Base-by-base conservation (phyloP, 2,329 filamentous ascomycete species). In the Penicillium sp. region DNA sequence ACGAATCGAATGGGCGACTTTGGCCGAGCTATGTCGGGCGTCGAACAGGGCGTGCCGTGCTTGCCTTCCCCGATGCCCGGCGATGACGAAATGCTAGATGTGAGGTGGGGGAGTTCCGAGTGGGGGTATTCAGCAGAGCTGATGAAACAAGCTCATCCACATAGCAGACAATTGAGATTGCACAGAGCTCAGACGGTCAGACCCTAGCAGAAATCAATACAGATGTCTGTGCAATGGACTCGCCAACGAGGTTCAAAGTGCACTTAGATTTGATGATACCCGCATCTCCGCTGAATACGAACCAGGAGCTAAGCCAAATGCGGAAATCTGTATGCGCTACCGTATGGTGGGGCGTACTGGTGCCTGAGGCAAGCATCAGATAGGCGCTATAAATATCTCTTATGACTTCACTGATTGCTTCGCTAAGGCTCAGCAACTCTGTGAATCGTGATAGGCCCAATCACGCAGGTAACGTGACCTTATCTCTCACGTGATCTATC, bases 51-150 rank as follows among this genome's bases (percentile, higher is more conserved):
- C n/a, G n/a, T n/a, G n/a, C n/a, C 22, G 10, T 28, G 35, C 6
- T 46, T 25, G 25, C 14, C 25, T 40, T 29, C 36, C 14, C 29
- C 16, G 47, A 45, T 6, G 33, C 14, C 29, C 16, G 47, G 40
- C 6, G 33, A 45, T 50, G 47, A 50, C 47, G 47, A 45, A 41
- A 34, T 18, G 19, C 19, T 41, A 10, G 18, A 27, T 11, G 4
- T 11, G 12, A 35, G 41, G 47, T 50, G 47, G 47, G 46, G 47
- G 47, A 25, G 25, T n/a, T n/a, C n/a, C n/a, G 41, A 37, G 41
- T 13, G 25, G 47, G 39, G 41, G 25, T n/a, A 35, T 46, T 50
- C 41, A 40, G 41, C 41, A 28, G 10, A 28, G 16, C n/a, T 5
- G 22, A 45, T 39, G 18, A 30, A 35, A 34, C 11, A 35, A 22